These are phyloP conservation scores for Reutealis trisperma DNA, from an alignment of 345 rosid species.

Conservation along the genomic window DNA sequence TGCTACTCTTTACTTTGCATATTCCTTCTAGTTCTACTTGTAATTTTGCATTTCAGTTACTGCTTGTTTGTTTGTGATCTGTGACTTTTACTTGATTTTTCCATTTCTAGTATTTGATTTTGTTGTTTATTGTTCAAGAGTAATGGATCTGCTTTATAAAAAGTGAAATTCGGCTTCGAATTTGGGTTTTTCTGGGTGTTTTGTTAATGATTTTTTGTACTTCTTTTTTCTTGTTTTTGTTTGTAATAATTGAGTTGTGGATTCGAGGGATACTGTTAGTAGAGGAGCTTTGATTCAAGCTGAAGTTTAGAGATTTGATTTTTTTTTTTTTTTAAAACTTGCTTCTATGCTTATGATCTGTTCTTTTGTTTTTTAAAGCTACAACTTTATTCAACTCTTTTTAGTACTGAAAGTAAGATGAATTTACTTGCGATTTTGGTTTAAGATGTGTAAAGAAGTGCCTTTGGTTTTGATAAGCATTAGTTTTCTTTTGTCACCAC, in stretches of 20 bases:
- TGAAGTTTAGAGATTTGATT: not conserved
- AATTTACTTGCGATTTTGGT: not conserved
- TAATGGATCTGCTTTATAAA: slow-evolving; percentile 24
- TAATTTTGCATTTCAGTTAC: not conserved
- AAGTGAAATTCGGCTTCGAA: not conserved
- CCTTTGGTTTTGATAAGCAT: too few relatives aligned
- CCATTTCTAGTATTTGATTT: not conserved
- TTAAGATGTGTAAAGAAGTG: not conserved
- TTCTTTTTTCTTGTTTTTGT: not conserved
- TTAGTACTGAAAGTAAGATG: not conserved
- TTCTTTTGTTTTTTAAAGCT: not conserved
- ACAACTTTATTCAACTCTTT: not conserved
- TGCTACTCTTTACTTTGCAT: not conserved
- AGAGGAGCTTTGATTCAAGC: not conserved
- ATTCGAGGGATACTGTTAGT: not conserved
- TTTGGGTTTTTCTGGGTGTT: not conserved
- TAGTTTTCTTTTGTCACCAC: not conserved
- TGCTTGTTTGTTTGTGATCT: not conserved
- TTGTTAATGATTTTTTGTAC: not conserved
- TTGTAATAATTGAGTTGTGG: not conserved
- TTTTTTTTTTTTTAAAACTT: not conserved
- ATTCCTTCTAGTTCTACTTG: not conserved
- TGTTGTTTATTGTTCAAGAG: not conserved
- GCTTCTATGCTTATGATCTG: slow-evolving; percentile 8
- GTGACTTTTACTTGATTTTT: not conserved